A percentile compares a stretch with the other conserved stretches of the same genome.
Evolutionary conservation across 768 basidiomycete genomes (phyloP).

Genomic region (Tulasnella sp.): DNA sequence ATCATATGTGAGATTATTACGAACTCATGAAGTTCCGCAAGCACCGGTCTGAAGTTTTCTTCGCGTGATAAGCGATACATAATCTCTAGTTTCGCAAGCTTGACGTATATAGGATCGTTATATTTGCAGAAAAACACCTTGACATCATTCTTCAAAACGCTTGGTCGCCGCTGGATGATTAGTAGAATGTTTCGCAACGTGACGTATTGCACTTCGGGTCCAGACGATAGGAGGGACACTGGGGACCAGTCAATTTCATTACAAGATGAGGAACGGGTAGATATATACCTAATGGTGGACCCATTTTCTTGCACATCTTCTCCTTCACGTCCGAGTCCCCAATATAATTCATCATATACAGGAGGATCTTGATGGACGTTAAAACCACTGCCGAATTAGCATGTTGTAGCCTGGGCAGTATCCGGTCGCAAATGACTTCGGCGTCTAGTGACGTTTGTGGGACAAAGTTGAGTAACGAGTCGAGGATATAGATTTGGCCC

Average conservation of each 20-base stretch:
- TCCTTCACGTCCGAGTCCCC: constrained; percentile 75
- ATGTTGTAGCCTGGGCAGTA: constrained; percentile 86
- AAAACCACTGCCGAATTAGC: constrained; percentile 99
- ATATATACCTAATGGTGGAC: constrained; percentile 75
- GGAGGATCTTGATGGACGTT: constrained; percentile 89
- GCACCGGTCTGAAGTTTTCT: constrained; percentile 83
- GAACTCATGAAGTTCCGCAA: constrained; percentile 91
- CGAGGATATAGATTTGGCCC: constrained; percentile 98
- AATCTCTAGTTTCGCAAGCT: constrained; percentile 94
- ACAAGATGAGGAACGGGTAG: not conserved
- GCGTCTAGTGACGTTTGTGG: constrained; percentile 81
- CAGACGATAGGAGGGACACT: constrained; percentile 94
- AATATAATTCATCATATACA: constrained; percentile 99
- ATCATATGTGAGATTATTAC: not conserved
- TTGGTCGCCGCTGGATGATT: constrained; percentile 88
- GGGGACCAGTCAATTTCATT: constrained; percentile 10
- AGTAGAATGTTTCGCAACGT: constrained; percentile 91
- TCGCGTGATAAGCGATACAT: constrained; percentile 96
- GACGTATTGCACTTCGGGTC: constrained; percentile 97
- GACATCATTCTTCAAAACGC: constrained; percentile 91
- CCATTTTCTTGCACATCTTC: constrained; percentile 93
- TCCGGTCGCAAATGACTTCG: constrained; percentile 88
- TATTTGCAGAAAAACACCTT: constrained; percentile 99
- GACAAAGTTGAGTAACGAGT: constrained; percentile 86
- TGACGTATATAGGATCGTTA: constrained; percentile 98